Conservation (phyloP, 1,139 yeast genomes). For the Geotrichum citri-aurantii region DNA sequence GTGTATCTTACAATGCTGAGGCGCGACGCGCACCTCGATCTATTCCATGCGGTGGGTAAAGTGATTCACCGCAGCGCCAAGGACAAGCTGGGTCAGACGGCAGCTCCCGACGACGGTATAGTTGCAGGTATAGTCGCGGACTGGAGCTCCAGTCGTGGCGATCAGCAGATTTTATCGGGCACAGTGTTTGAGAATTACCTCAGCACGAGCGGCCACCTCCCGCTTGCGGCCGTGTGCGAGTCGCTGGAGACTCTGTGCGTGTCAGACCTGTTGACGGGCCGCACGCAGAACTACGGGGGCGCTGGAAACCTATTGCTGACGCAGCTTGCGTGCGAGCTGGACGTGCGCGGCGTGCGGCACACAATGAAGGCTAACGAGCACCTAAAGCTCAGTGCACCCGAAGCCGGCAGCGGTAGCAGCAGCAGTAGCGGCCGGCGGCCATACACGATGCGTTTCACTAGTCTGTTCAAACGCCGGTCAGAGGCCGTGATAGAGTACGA, state of each 20-base stretch:
- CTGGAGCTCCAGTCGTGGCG: conserved; percentile 26
- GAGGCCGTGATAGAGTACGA: background rate
- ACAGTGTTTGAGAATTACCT: conserved; percentile 37
- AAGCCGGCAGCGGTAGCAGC: background rate
- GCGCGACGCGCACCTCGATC: conserved; percentile 30
- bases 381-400: too few species aligned
- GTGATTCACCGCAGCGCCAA: conserved; percentile 33
- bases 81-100: conserved; percentile 21
- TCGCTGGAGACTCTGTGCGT: conserved; percentile 29
- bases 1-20: conserved; percentile 17
- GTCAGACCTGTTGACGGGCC: conserved; percentile 10
- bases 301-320: conserved; percentile 4
- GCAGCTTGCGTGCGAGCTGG: conserved; percentile 16
- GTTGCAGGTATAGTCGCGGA: conserved; percentile 29
- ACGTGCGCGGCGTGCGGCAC: conserved; percentile 15
- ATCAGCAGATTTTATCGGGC: conserved; percentile 25
- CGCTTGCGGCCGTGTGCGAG: conserved; percentile 20
- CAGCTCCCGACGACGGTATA: conserved; percentile 20
- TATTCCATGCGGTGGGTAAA: conserved; percentile 41
- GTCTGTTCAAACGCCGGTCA: background rate
- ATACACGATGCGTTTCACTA: background rate
- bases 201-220: conserved; percentile 27
- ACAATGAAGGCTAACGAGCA: background rate
- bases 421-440: background rate
- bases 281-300: conserved; percentile 6